A percentile compares a stretch with the other conserved stretches of the same genome.
Conservation (phyloP, 164 flowering plant species). For the Buxus sempervirens region DNA sequence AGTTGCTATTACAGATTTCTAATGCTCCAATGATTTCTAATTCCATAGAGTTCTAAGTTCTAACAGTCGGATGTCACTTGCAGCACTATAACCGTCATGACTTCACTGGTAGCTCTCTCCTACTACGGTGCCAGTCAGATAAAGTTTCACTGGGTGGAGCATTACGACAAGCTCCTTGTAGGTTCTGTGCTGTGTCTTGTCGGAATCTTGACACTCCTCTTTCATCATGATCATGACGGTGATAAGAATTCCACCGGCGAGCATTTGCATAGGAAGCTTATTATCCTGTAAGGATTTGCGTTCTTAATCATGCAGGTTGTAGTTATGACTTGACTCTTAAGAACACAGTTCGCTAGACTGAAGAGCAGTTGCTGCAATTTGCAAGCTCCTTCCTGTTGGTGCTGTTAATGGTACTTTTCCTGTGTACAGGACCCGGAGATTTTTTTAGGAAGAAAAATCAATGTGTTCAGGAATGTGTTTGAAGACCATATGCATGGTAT, state of each 20-base stretch:
- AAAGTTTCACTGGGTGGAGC: conserved; percentile 96
- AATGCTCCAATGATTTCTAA: too few species aligned
- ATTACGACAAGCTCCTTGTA: conserved; percentile 93
- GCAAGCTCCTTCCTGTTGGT: too few species aligned
- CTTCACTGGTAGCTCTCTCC: conserved; percentile 93
- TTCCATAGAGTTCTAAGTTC: too few species aligned
- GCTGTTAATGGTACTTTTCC: too few species aligned
- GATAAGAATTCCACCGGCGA: conserved; percentile 28
- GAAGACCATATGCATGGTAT: too few species aligned
- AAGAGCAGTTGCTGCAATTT: too few species aligned
- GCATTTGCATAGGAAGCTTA: conserved; percentile 58
- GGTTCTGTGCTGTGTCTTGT: conserved; percentile 91
- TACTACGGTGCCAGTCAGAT: conserved; percentile 98
- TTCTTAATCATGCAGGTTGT: neutral
- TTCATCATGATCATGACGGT: conserved; percentile 78
- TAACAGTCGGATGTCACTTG: conserved; percentile 15
- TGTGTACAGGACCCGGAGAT: too few species aligned
- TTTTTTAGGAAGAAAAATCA: too few species aligned
- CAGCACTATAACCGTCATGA: conserved; percentile 97
- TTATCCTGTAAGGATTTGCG: conserved; percentile 20
- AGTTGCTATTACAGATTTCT: too few species aligned
- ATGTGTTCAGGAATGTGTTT: too few species aligned
- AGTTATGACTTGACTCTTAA: too few species aligned
- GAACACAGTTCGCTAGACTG: too few species aligned
- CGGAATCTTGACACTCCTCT: conserved; percentile 78